phyloP scores from a whole-genome alignment of 257 asterid species.

The Leptodermis oblonga region DNA sequence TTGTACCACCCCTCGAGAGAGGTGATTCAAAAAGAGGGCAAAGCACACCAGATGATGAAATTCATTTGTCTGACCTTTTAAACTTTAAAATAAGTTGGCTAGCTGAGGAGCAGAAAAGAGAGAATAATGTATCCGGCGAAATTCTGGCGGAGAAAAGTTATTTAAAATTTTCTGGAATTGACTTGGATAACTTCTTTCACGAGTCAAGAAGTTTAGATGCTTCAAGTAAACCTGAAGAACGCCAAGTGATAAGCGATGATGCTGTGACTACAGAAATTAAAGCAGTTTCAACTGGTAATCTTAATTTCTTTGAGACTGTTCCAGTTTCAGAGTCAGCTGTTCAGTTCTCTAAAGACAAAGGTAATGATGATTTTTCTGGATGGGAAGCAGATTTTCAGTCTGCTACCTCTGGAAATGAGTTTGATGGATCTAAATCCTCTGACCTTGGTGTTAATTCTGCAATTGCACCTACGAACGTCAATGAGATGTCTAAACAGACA shows the following conservation, averaged over 20 bases:
- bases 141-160: constrained; percentile 34
- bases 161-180: constrained; percentile 41
- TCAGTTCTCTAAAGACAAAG: constrained; percentile 29
- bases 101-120: constrained; percentile 38
- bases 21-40: constrained; percentile 43
- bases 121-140: constrained; percentile 28
- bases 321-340: constrained; percentile 39
- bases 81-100: constrained; percentile 55
- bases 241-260: constrained; percentile 19
- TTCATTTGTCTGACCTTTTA: constrained; percentile 57
- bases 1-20: constrained; percentile 36
- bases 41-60: constrained; percentile 35
- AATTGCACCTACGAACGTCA: constrained; percentile 28
- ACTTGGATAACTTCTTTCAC: constrained; percentile 57
- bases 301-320: constrained; percentile 44
- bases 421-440: constrained; percentile 27
- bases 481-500: constrained; percentile 14
- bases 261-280: constrained; percentile 23
- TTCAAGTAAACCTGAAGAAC: constrained; percentile 32
- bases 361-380: constrained; percentile 39
- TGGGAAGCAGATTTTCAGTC: constrained; percentile 86
- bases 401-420: constrained; percentile 40
- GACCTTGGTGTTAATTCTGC: constrained; percentile 26
- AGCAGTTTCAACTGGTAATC: constrained; percentile 41
- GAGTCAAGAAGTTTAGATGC: constrained; percentile 27